phyloP scores from a whole-genome alignment of 2,329 filamentous ascomycete species.

The Microdochium paspali region DNA sequence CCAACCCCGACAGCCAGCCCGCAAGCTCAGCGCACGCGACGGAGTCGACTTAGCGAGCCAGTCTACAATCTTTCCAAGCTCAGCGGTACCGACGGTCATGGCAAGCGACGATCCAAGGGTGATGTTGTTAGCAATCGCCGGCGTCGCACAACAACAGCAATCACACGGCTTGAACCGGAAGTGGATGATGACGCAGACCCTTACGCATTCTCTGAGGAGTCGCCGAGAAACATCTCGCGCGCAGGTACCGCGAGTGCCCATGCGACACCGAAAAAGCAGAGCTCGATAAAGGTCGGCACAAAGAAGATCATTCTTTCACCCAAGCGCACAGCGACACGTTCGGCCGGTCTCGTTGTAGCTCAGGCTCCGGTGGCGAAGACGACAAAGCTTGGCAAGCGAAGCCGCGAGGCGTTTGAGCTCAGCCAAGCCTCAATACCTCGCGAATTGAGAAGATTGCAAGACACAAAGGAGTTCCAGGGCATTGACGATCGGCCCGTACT shows the following conservation, averaged over 20 bases:
- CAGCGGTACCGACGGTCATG: constrained; percentile 52
- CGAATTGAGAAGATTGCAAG: constrained; percentile 49
- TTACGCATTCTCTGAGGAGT: constrained; percentile 12
- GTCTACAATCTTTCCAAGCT: constrained; percentile 60
- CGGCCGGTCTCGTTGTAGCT: constrained; percentile 30
- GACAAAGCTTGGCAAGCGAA: constrained; percentile 50
- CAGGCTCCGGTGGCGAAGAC: constrained; percentile 35
- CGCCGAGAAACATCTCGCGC: constrained; percentile 12
- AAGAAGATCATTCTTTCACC: constrained; percentile 15
- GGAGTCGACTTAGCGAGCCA: constrained; percentile 43
- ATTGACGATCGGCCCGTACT: constrained; percentile 49
- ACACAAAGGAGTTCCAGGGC: constrained; percentile 52
- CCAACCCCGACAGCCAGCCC: constrained; percentile 12
- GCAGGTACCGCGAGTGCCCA: constrained; percentile 34
- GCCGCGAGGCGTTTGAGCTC: constrained; percentile 43
- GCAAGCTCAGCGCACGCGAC: constrained; percentile 37
- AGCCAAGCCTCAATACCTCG: constrained; percentile 37
- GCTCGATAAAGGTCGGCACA: constrained; percentile 23
- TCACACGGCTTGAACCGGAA: constrained; percentile 10
- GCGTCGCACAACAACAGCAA: constrained; percentile 28
- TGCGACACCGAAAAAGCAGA: constrained; percentile 21
- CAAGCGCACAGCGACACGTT: constrained; percentile 34
- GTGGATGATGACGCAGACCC: constrained; percentile 18
- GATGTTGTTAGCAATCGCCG: constrained; percentile 34
- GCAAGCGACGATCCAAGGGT: constrained; percentile 43